phyloP scores from a whole-genome alignment of 1,284 basidiomycete species.

The Pyrrhoderma lamaoense region DNA sequence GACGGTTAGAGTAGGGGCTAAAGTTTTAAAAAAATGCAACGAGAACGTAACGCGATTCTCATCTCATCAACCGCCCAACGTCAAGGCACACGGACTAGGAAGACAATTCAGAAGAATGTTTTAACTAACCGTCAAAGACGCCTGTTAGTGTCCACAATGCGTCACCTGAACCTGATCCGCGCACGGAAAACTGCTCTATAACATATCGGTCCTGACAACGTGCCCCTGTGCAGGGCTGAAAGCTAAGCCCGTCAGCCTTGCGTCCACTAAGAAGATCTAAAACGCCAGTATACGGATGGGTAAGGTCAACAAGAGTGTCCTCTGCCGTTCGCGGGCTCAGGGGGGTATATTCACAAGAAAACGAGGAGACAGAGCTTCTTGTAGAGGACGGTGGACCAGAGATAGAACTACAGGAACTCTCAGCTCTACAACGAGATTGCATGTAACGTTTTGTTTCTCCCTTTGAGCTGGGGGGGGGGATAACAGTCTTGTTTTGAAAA shows the following conservation, averaged over 20 bases:
- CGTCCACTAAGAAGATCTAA: constrained; percentile 7
- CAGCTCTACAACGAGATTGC: background rate
- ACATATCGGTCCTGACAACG: constrained; percentile 27
- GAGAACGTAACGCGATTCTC: too few species aligned
- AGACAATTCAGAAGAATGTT: background rate
- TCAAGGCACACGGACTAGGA: too few species aligned
- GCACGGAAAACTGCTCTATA: constrained; percentile 22
- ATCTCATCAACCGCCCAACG: too few species aligned
- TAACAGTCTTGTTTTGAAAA: too few species aligned
- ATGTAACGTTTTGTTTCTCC: too few species aligned
- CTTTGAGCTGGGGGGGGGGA: too few species aligned
- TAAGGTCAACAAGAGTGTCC: constrained; percentile 17
- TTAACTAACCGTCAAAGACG: constrained; percentile 27
- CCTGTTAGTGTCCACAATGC: constrained; percentile 26
- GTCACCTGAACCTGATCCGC: constrained; percentile 4
- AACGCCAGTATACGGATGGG: constrained; percentile 18
- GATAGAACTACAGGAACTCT: background rate
- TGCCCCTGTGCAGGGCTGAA: constrained; percentile 26
- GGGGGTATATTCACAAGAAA: constrained; percentile 8
- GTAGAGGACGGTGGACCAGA: constrained; percentile 7
- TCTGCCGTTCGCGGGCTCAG: constrained; percentile 4
- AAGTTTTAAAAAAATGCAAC: background rate
- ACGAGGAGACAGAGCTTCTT: constrained; percentile 6
- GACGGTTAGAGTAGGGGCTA: background rate
- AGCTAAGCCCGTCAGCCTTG: constrained; percentile 22